Percentiles rank a stretch among this genome's conserved stretches.
These are phyloP conservation scores for Penicillium pulvis DNA, from an alignment of 495 filamentous ascomycete species.

Conservation along the genomic window DNA sequence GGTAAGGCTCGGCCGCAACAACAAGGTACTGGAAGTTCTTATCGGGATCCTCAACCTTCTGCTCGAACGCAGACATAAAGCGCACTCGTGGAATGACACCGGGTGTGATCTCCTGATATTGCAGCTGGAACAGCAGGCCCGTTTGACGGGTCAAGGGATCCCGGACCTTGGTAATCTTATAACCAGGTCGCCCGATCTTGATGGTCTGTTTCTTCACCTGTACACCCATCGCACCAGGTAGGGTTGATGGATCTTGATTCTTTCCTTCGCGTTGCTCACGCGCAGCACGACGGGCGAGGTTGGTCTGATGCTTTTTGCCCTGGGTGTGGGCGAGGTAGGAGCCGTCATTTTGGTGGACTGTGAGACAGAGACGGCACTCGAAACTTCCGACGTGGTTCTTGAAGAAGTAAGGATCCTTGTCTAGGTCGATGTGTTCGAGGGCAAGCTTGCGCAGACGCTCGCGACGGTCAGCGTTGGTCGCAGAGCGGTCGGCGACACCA, in stretches of 20 bases:
- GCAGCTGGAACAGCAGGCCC: constrained; percentile 90
- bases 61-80: constrained; percentile 97
- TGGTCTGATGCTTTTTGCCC: constrained; percentile 98
- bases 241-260: constrained; percentile 68
- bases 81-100: constrained; percentile 79
- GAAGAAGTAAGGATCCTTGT: constrained; percentile 99
- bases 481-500: constrained; percentile 89
- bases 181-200: constrained; percentile 95
- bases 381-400: constrained; percentile 99
- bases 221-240: constrained; percentile 74
- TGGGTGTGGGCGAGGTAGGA: constrained; percentile 99
- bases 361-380: constrained; percentile 96
- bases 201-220: constrained; percentile 87
- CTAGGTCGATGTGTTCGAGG: constrained; percentile 97
- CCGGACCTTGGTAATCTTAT: constrained; percentile 95
- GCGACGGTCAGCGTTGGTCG: constrained; percentile 94
- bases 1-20: constrained; percentile 96
- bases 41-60: constrained; percentile 94
- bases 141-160: constrained; percentile 90
- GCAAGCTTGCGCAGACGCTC: constrained; percentile 97
- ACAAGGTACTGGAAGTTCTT: constrained; percentile 92
- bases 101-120: constrained; percentile 87
- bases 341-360: constrained; percentile 99
- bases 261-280: constrained; percentile 87
- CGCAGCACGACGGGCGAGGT: constrained; percentile 94